A percentile compares a stretch with the other conserved stretches of the same genome.
phyloP scores from a whole-genome alignment of 345 rosid genomes.

The Salix udensis region DNA sequence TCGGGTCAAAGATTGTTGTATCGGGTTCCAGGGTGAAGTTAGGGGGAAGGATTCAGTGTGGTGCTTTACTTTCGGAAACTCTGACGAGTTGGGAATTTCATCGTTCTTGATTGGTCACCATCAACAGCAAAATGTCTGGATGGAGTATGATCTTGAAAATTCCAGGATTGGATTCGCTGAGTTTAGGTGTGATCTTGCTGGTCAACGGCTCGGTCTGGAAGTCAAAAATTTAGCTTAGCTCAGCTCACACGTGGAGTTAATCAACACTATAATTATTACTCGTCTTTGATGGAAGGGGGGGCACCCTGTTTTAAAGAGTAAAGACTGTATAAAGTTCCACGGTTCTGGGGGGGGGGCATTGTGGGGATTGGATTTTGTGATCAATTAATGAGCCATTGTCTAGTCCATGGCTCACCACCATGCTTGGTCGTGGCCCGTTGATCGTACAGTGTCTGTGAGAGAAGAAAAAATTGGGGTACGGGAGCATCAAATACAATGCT shows the following conservation, averaged over 20 bases:
- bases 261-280: neutral
- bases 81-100: constrained; percentile 62
- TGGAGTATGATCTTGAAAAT: constrained; percentile 68
- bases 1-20: constrained; percentile 54
- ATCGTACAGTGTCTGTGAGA: neutral
- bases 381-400: neutral
- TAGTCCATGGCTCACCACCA: neutral
- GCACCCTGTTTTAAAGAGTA: neutral
- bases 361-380: neutral
- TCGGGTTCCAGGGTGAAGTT: constrained; percentile 42
- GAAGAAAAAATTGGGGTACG: neutral
- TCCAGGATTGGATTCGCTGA: constrained; percentile 74
- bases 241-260: neutral
- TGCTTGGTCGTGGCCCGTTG: neutral
- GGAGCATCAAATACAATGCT: neutral
- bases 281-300: neutral
- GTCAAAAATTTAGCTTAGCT: neutral
- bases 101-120: constrained; percentile 77
- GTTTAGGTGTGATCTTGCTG: constrained; percentile 56
- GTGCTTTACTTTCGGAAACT: constrained; percentile 80
- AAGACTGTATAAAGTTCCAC: neutral
- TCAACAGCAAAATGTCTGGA: constrained; percentile 80
- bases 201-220: constrained; percentile 41
- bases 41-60: constrained; percentile 52
- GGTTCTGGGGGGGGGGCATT: no score